A percentile compares a stretch with the other conserved stretches of the same genome.
Conservation (phyloP, 1,284 basidiomycete species). For the Grifola frondosa region DNA sequence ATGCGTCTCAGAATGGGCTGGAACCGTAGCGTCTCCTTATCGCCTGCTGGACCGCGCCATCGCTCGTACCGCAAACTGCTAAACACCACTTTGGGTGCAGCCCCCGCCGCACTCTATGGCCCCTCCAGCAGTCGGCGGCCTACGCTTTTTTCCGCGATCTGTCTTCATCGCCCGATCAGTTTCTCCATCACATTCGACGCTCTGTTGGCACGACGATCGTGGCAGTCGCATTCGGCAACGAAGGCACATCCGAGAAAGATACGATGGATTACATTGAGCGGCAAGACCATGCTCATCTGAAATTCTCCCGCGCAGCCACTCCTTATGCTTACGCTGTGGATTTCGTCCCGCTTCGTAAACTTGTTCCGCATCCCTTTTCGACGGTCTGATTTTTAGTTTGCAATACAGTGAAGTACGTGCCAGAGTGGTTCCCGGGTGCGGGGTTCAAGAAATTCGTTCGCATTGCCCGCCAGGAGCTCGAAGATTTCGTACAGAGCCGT, state of each 20-base stretch:
- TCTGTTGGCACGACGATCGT: conserved; percentile 13
- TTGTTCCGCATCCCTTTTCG: background rate
- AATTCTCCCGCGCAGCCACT: conserved; percentile 8
- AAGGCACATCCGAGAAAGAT: conserved; percentile 6
- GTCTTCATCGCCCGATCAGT: background rate
- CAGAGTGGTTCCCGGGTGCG: conserved; percentile 41
- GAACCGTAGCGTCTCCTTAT: conserved; percentile 9
- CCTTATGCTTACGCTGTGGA: conserved; percentile 15
- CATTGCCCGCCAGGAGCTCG: conserved; percentile 26
- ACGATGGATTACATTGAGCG: conserved; percentile 15
- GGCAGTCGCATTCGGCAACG: conserved; percentile 14
- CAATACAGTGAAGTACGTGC: conserved; percentile 36
- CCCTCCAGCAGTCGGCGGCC: conserved; percentile 8
- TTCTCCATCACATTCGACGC: conserved; percentile 1
- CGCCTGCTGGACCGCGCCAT: conserved; percentile 6
- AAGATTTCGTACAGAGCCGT: conserved; percentile 28
- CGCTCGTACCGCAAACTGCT: conserved; percentile 8
- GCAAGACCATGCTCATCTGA: conserved; percentile 14
- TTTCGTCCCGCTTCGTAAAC: conserved; percentile 17
- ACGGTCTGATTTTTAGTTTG: background rate
- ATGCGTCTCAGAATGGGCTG: conserved; percentile 13
- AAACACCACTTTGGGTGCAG: conserved; percentile 2
- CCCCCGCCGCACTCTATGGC: conserved; percentile 1
- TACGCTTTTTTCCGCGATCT: background rate
- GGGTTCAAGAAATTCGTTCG: conserved; percentile 43